Evolutionary conservation across 352 stramenopile genomes (phyloP).

Genomic region (Aphanomyces euteiches): DNA sequence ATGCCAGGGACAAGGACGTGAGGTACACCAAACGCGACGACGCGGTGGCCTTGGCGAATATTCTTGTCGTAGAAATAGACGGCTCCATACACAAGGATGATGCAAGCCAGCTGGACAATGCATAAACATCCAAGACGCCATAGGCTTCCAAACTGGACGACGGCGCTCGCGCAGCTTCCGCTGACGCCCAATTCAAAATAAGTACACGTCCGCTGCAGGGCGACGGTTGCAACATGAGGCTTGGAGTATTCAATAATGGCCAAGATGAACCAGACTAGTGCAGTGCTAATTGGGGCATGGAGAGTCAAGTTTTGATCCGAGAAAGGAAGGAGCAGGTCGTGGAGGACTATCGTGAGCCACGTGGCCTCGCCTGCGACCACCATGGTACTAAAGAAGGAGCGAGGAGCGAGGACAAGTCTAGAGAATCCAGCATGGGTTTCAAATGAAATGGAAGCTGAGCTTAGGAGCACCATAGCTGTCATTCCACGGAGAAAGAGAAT

Average conservation of each 20-base stretch:
- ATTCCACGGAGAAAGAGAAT: constrained; percentile 23
- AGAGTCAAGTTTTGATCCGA: not conserved
- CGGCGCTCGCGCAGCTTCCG: not conserved
- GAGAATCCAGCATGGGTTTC: not conserved
- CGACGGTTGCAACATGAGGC: constrained; percentile 3
- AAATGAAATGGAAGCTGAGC: constrained; percentile 4
- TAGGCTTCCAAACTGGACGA: not conserved
- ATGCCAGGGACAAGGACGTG: constrained; percentile 12
- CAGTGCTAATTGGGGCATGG: constrained; percentile 8
- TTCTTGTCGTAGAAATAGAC: not conserved
- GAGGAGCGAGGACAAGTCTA: not conserved
- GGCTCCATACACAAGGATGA: not conserved
- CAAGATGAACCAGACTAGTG: not conserved
- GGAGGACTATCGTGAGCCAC: constrained; percentile 21
- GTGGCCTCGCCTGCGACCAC: constrained; percentile 20
- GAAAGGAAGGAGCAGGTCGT: constrained; percentile 14
- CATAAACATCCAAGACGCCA: not conserved
- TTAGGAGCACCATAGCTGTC: constrained; percentile 20
- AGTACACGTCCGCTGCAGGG: not conserved
- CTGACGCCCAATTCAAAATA: not conserved
- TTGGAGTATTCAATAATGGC: not conserved
- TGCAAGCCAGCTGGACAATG: not conserved
- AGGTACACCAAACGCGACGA: not conserved
- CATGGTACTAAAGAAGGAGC: constrained; percentile 13
- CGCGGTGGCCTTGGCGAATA: not conserved